A percentile compares a stretch with the other conserved stretches of the same genome.
Evolutionary conservation across 176 grass and related monocot species (phyloP).

Genomic region (Eremochloa ophiuroides): DNA sequence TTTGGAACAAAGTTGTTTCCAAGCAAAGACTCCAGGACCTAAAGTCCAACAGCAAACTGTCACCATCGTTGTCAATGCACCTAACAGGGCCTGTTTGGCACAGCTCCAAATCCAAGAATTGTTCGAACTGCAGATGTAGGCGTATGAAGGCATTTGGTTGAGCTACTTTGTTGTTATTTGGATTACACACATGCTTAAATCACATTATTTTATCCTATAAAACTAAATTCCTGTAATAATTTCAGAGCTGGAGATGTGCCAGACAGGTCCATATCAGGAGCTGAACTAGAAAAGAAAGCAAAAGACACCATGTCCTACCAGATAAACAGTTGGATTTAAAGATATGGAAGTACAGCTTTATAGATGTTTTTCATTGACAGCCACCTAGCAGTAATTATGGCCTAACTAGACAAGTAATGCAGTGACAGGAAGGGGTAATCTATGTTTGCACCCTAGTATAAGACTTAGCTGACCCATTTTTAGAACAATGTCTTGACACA

Average conservation of each 20-base stretch:
- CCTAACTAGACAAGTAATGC: not conserved
- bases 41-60: conserved; percentile 31
- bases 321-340: not conserved
- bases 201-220: no score
- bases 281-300: not conserved
- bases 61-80: conserved; percentile 1
- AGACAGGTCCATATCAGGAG: not conserved
- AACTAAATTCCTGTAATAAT: no score
- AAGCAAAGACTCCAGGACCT: conserved; percentile 73
- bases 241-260: no score
- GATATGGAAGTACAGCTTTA: not conserved
- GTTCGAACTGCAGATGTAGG: not conserved
- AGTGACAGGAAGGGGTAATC: not conserved
- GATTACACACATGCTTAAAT: no score
- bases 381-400: not conserved
- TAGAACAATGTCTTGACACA: not conserved
- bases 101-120: no score
- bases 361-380: not conserved
- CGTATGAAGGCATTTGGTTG: no score
- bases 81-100: no score
- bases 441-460: not conserved
- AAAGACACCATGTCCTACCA: not conserved
- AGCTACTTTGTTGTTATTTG: no score
- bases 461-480: not conserved
- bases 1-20: conserved; percentile 88